Conservation (phyloP, 768 basidiomycete species). For the Phylloporus rhodoxanthus region DNA sequence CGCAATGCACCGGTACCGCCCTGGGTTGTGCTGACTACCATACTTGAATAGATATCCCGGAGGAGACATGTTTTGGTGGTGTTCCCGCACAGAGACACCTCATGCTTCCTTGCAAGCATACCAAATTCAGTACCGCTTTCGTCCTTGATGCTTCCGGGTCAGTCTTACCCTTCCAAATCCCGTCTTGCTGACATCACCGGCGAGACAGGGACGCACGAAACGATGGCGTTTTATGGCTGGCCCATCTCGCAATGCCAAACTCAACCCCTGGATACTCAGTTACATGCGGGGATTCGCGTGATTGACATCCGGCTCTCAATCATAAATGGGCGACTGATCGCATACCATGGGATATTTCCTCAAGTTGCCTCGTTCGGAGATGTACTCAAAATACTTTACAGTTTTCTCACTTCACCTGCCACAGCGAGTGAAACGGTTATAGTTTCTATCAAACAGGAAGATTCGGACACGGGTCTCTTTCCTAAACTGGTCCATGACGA, state of each 20-base stretch:
- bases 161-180: conserved; percentile 26
- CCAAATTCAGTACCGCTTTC: conserved; percentile 66
- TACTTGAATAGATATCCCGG: conserved; percentile 37
- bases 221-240: conserved; percentile 80
- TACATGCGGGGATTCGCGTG: conserved; percentile 72
- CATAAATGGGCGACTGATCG: conserved; percentile 54
- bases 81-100: conserved; percentile 52
- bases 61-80: conserved; percentile 47
- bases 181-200: not conserved
- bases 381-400: conserved; percentile 55
- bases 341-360: conserved; percentile 77
- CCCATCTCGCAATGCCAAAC: conserved; percentile 86
- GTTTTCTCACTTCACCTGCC: conserved; percentile 54
- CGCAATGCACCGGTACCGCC: not conserved
- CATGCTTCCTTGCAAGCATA: conserved; percentile 54
- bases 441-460: conserved; percentile 88
- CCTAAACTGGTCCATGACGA: conserved; percentile 61
- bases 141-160: conserved; percentile 73
- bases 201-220: conserved; percentile 10
- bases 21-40: conserved; percentile 3
- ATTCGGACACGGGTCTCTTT: conserved; percentile 50
- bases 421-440: conserved; percentile 71
- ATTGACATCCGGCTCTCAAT: conserved; percentile 78
- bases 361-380: conserved; percentile 61
- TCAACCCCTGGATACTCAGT: conserved; percentile 55